Base-by-base conservation (phyloP, 768 basidiomycete species). In the Rhodotorula babjevae region DNA sequence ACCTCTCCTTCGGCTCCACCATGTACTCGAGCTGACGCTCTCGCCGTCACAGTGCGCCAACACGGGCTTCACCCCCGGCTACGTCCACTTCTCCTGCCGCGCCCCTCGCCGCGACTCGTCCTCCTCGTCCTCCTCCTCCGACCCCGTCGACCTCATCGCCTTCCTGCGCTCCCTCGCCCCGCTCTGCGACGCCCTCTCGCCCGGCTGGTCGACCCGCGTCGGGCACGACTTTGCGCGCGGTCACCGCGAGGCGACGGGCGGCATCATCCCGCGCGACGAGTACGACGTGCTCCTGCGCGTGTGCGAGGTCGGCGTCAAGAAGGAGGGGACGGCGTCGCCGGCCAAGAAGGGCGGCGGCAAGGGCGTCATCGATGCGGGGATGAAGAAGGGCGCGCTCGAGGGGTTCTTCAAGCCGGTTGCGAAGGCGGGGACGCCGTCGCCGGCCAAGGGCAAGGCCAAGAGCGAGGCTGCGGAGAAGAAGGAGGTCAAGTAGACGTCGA, bases 181-280 rank as follows among this genome's bases (percentile, higher is more conserved):
- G 0, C 25, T 18, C 8, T 72, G 71, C 58, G 63, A 72, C 31
- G 59, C 44, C 25, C 27, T 68, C 50, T 53, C 66, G 12, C 71
- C 67, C 18, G 67, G 63, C 7, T 70, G 68, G 74, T 67, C 73
- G 16, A 81, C 83, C 27, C 65, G 82, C 36, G 83, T 85, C 58
- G 84, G 84, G 33, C 81, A 82, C 6, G 81, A 85, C 65, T 85
- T 83, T 67, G 84, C 84, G 18, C 72, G 84, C 36, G 84, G 84
- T 0, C 84, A 85, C 74, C 83, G 82, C 50, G 81, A 85, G 76
- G 84, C 84, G 15, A 84, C 84, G n/a, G 84, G 84, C 1, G 84
- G 84, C 2, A 84, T 85, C 69, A 83, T 85, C 44, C 69, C 82
- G 40, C 88, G n/a, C 57, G 63, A 69, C 31, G 77, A 78, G 71